These are phyloP conservation scores for Aspergillus sp. DNA, from an alignment of 2,329 filamentous ascomycete species.

Conservation along the genomic window DNA sequence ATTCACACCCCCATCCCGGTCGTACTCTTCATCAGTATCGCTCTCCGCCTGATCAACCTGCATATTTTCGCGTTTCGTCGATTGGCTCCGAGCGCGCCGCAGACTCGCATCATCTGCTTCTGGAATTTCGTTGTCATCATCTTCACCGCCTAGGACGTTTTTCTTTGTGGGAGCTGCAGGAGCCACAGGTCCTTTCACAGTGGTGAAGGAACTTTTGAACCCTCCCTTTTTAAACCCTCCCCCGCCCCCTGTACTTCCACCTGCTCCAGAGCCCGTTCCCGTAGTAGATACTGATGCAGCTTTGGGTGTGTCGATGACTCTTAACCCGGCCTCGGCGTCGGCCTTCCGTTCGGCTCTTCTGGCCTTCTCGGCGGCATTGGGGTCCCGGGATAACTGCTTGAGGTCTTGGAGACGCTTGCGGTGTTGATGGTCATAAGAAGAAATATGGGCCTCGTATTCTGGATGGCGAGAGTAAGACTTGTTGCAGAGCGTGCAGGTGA, in stretches of 20 bases:
- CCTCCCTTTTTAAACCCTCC: slow-evolving; percentile 74
- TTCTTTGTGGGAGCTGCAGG: slow-evolving; percentile 38
- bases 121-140: slow-evolving; percentile 38
- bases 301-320: slow-evolving; percentile 38
- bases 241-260: slow-evolving; percentile 22
- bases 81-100: not conserved
- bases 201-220: slow-evolving; percentile 74
- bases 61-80: slow-evolving; percentile 3
- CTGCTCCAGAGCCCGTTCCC: slow-evolving; percentile 27
- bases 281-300: slow-evolving; percentile 17
- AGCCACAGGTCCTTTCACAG: slow-evolving; percentile 46
- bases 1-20: slow-evolving; percentile 27
- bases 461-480: slow-evolving; percentile 96
- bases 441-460: slow-evolving; percentile 92
- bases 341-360: slow-evolving; percentile 46
- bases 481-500: slow-evolving; percentile 83
- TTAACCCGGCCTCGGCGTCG: slow-evolving; percentile 45
- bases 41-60: slow-evolving; percentile 61
- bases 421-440: slow-evolving; percentile 93
- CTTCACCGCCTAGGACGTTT: slow-evolving; percentile 48
- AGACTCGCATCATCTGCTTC: slow-evolving; percentile 20
- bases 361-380: slow-evolving; percentile 46
- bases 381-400: slow-evolving; percentile 49
- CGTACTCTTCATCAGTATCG: slow-evolving; percentile 70
- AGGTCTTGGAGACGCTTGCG: slow-evolving; percentile 64